Percentiles rank a stretch among this genome's conserved stretches.
phyloP scores from a whole-genome alignment of 805 yeast species.

The Nakazawaea ernobii region DNA sequence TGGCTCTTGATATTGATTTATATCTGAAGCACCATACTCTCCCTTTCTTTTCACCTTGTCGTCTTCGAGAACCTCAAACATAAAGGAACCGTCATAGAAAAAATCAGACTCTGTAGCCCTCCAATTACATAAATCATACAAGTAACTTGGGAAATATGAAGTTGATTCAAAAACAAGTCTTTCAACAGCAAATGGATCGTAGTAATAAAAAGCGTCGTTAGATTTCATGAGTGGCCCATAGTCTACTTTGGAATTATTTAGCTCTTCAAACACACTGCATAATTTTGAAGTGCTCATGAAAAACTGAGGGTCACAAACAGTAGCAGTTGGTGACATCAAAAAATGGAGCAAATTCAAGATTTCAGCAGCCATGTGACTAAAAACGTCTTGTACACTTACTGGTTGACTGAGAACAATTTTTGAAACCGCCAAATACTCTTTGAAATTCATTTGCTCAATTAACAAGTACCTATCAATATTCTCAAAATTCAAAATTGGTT shows the following conservation, averaged over 20 bases:
- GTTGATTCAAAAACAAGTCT: background rate
- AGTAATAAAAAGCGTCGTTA: background rate
- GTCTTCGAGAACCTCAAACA: background rate
- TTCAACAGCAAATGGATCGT: slow-evolving; percentile 1
- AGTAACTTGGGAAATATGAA: slow-evolving; percentile 7
- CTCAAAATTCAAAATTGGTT: background rate
- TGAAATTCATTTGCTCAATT: slow-evolving; percentile 2
- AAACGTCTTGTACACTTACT: background rate
- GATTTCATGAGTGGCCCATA: background rate
- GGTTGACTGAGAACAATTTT: background rate
- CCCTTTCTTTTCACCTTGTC: background rate
- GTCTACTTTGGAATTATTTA: background rate
- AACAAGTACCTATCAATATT: slow-evolving; percentile 2
- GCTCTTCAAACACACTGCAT: background rate
- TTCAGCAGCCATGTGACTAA: background rate
- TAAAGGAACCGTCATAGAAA: background rate
- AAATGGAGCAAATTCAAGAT: slow-evolving; percentile 1
- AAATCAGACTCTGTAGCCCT: background rate
- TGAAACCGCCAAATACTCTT: background rate
- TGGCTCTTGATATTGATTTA: background rate
- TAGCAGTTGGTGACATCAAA: background rate
- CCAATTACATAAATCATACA: slow-evolving; percentile 1
- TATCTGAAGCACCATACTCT: no score
- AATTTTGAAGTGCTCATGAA: background rate
- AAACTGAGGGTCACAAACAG: slow-evolving; percentile 8